Evolutionary conservation across 2,329 filamentous ascomycete genomes (phyloP).

Genomic region (Nannizzia gypsea): DNA sequence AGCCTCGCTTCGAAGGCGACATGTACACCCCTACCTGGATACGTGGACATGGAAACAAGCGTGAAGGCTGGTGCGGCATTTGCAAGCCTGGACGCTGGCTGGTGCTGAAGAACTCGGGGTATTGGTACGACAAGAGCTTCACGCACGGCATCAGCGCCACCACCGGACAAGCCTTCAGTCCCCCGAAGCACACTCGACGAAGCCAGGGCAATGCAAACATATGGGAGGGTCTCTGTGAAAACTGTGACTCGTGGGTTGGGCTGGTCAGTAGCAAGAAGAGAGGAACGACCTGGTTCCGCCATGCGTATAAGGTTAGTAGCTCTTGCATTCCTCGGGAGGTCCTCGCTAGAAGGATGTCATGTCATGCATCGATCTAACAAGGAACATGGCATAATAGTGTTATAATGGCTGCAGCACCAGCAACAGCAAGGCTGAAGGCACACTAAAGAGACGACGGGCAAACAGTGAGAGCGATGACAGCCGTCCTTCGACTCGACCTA

Average conservation of each 20-base stretch:
- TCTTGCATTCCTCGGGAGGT: neutral
- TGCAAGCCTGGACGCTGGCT: slow-evolving; percentile 80
- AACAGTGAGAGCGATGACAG: neutral
- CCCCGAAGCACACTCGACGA: slow-evolving; percentile 60
- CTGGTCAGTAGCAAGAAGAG: slow-evolving; percentile 67
- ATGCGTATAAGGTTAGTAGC: slow-evolving; percentile 63
- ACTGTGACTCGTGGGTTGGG: slow-evolving; percentile 24
- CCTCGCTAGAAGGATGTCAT: neutral
- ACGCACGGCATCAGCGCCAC: slow-evolving; percentile 76
- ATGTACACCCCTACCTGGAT: slow-evolving; percentile 77
- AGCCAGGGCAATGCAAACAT: slow-evolving; percentile 62
- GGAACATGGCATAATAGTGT: slow-evolving; percentile 38
- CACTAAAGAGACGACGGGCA: slow-evolving; percentile 54
- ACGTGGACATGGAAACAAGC: slow-evolving; percentile 73
- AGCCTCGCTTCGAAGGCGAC: slow-evolving; percentile 66
- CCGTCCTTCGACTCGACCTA: neutral
- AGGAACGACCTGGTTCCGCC: slow-evolving; percentile 82
- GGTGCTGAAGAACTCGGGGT: slow-evolving; percentile 79
- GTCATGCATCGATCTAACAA: slow-evolving; percentile 10
- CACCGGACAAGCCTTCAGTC: slow-evolving; percentile 65
- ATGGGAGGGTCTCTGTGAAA: slow-evolving; percentile 31
- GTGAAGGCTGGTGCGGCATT: slow-evolving; percentile 80
- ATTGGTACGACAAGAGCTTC: slow-evolving; percentile 89
- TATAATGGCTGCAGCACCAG: slow-evolving; percentile 36
- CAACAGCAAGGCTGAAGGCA: slow-evolving; percentile 45